phyloP scores from a whole-genome alignment of 2,329 filamentous ascomycete genomes.

The Dactylella cylindrospora region DNA sequence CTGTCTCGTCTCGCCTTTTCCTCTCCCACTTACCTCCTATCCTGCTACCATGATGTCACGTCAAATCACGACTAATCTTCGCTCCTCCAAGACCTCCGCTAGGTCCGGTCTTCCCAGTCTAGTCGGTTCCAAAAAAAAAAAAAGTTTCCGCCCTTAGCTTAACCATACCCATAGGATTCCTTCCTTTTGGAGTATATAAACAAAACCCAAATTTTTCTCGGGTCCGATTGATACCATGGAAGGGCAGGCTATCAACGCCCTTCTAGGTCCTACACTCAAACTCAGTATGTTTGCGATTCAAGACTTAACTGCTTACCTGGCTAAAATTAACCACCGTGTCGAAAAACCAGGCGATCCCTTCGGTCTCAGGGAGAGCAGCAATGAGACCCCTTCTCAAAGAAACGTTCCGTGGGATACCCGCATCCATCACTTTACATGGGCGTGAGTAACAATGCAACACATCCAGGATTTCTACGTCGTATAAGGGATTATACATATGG shows the following conservation, averaged over 20 bases:
- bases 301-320: not conserved
- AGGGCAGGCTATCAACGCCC: constrained; percentile 22
- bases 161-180: no score
- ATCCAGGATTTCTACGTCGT: not conserved
- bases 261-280: constrained; percentile 25
- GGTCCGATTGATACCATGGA: constrained; percentile 28
- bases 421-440: constrained; percentile 40
- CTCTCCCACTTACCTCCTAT: no score
- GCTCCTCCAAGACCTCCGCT: no score
- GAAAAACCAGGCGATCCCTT: constrained; percentile 27
- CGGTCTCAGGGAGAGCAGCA: constrained; percentile 30
- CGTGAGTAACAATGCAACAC: constrained; percentile 6
- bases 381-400: constrained; percentile 28
- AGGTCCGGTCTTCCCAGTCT: no score
- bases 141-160: no score
- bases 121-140: no score
- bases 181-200: no score
- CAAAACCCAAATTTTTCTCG: no score
- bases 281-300: constrained; percentile 17
- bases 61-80: no score
- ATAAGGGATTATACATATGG: not conserved
- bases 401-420: constrained; percentile 28
- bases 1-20: no score
- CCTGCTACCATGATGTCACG: no score
- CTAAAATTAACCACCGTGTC: constrained; percentile 1